Evolutionary conservation across 2,329 filamentous ascomycete species (phyloP).

Genomic region (Fusarium goolgardi): DNA sequence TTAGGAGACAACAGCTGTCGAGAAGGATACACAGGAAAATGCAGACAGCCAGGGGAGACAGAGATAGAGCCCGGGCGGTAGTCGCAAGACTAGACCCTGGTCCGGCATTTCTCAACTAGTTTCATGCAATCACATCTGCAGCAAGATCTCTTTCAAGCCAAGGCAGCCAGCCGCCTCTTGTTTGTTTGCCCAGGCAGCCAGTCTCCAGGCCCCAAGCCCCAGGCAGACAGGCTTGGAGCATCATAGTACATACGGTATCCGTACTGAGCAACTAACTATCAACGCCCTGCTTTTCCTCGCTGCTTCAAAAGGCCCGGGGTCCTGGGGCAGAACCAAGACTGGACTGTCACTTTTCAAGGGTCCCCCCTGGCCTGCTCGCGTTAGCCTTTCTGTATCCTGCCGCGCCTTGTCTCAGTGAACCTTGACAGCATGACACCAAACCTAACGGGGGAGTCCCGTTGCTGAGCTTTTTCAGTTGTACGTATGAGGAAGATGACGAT

Average conservation of each 20-base stretch:
- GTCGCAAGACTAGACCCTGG: slow-evolving; percentile 27
- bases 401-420: slow-evolving; percentile 36
- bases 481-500: slow-evolving; percentile 23
- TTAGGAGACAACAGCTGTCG: slow-evolving; percentile 2
- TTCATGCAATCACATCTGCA: slow-evolving; percentile 17
- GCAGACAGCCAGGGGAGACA: not conserved
- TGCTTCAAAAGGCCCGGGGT: slow-evolving; percentile 10
- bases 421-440: slow-evolving; percentile 31
- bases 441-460: slow-evolving; percentile 7
- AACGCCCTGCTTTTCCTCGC: slow-evolving; percentile 22
- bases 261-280: not conserved
- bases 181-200: not conserved
- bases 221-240: not conserved
- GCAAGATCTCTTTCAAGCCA: slow-evolving; percentile 32
- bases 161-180: slow-evolving; percentile 10
- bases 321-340: not conserved
- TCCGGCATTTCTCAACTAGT: slow-evolving; percentile 35
- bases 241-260: not conserved
- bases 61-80: slow-evolving; percentile 9
- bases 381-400: slow-evolving; percentile 30
- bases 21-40: not conserved
- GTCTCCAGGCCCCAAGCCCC: not conserved
- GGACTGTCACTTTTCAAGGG: slow-evolving; percentile 16
- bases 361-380: slow-evolving; percentile 20
- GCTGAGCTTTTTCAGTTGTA: not conserved